phyloP scores from a whole-genome alignment of 108 stramenopile genomes.

The Chaetoceros muelleri region DNA sequence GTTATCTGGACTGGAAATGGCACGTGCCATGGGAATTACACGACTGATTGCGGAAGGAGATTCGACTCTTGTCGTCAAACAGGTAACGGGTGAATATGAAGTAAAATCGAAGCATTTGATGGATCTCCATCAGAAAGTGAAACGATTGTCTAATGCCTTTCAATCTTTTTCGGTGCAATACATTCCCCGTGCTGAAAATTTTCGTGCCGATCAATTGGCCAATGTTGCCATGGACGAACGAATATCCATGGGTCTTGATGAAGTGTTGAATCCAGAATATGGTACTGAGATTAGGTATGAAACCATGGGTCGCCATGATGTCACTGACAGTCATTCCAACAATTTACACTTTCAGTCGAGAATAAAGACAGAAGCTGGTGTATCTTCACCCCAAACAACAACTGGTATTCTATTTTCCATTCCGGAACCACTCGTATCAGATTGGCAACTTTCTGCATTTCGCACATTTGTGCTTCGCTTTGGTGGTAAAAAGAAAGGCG shows the following conservation, averaged over 20 bases:
- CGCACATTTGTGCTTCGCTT: background rate
- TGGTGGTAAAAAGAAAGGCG: background rate
- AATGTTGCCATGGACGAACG: conserved; percentile 69
- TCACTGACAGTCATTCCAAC: too few relatives aligned
- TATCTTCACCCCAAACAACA: too few relatives aligned
- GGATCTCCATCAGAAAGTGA: conserved; percentile 21
- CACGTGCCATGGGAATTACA: conserved; percentile 44
- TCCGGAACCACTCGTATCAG: too few relatives aligned
- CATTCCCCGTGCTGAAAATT: conserved; percentile 54
- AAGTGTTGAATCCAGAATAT: too few relatives aligned
- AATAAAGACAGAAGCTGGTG: too few relatives aligned
- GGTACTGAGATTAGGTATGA: too few relatives aligned
- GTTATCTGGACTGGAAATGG: conserved; percentile 47
- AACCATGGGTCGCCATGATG: too few relatives aligned
- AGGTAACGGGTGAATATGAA: conserved; percentile 43
- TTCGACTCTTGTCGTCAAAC: conserved; percentile 55
- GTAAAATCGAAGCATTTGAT: conserved; percentile 37
- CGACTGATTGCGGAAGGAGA: conserved; percentile 61
- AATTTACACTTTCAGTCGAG: too few relatives aligned
- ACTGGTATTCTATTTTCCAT: too few relatives aligned
- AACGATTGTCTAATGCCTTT: conserved; percentile 26
- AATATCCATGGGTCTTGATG: conserved; percentile 13
- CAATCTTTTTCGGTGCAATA: conserved; percentile 42
- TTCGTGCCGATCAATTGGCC: conserved; percentile 72
- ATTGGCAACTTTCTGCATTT: background rate